These are phyloP conservation scores for Myriangium duriaei DNA, from an alignment of 2,329 filamentous ascomycete genomes.

Conservation along the genomic window DNA sequence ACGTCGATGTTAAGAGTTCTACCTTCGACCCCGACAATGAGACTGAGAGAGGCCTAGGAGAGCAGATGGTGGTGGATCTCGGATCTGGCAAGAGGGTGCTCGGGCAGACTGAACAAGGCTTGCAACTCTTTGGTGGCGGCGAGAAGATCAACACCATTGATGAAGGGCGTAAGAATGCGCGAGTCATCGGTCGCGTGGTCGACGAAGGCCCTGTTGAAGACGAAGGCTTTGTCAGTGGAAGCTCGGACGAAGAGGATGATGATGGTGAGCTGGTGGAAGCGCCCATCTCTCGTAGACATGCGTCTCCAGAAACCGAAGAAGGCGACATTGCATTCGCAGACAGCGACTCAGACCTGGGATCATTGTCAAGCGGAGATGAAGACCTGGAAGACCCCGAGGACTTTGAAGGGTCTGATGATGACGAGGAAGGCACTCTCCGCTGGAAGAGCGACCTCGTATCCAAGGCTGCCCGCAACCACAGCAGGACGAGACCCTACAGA, in stretches of 20 bases:
- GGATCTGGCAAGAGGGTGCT: constrained; percentile 73
- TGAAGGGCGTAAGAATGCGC: constrained; percentile 41
- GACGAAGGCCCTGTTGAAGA: constrained; percentile 39
- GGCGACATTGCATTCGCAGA: constrained; percentile 85
- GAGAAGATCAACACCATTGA: constrained; percentile 48
- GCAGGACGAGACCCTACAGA: constrained; percentile 58
- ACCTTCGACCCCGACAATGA: constrained; percentile 60
- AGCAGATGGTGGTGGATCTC: constrained; percentile 83
- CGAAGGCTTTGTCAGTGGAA: constrained; percentile 35
- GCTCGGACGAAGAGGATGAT: constrained; percentile 43
- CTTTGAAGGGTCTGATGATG: constrained; percentile 42
- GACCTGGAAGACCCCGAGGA: constrained; percentile 50
- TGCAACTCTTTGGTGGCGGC: constrained; percentile 75
- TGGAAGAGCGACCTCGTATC: constrained; percentile 86
- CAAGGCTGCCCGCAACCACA: constrained; percentile 60
- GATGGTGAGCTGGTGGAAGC: constrained; percentile 37
- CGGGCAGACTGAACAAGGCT: constrained; percentile 67
- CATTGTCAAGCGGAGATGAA: constrained; percentile 51
- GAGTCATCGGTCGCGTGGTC: constrained; percentile 36
- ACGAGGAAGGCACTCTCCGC: constrained; percentile 58
- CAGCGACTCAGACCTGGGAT: constrained; percentile 91
- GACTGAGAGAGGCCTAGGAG: constrained; percentile 75
- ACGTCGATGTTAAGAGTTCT: constrained; percentile 60
- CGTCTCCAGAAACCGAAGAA: constrained; percentile 41
- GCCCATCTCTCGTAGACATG: constrained; percentile 40